Evolutionary conservation across 129 eudicot genomes (phyloP).

Genomic region (Heracleum sosnowskyi): DNA sequence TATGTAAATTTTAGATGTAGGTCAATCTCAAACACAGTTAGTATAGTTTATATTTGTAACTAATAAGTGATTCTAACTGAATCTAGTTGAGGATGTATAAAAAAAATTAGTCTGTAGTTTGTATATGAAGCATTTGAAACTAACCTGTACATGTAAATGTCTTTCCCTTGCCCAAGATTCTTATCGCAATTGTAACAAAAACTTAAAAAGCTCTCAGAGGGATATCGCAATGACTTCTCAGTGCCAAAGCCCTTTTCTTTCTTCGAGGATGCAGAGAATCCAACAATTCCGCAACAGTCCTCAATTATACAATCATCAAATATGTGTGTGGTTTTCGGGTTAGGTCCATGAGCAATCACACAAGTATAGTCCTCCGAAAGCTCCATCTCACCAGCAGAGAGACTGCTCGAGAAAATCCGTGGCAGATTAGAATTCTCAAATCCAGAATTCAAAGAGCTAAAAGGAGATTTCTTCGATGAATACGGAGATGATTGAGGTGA

Average conservation of each 20-base stretch:
- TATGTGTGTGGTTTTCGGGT: conserved; percentile 70
- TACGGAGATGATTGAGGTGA: conserved; percentile 22
- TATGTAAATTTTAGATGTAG: not conserved
- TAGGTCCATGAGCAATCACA: conserved; percentile 64
- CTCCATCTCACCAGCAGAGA: conserved; percentile 65
- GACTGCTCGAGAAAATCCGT: conserved; percentile 16
- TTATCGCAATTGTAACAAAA: conserved; percentile 63
- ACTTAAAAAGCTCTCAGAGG: conserved; percentile 54
- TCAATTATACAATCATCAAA: conserved; percentile 71
- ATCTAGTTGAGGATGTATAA: not conserved
- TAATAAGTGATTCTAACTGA: not conserved
- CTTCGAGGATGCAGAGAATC: conserved; percentile 21
- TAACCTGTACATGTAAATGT: conserved; percentile 78
- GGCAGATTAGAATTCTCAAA: conserved; percentile 30
- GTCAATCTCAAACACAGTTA: not conserved
- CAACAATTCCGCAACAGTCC: conserved; percentile 49
- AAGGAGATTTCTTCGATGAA: conserved; percentile 27
- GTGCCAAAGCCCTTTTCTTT: conserved; percentile 24
- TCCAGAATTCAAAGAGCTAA: conserved; percentile 27
- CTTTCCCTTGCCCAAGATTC: conserved; percentile 56
- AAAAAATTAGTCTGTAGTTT: not conserved
- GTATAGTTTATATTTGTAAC: not conserved
- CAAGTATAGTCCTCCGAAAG: conserved; percentile 77
- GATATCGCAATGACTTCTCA: conserved; percentile 28
- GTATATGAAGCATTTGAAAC: not conserved